Percentiles rank a stretch among this genome's conserved stretches.
These are phyloP conservation scores for Microcyclospora tardicrescens DNA, from an alignment of 2,329 filamentous ascomycete genomes.

Conservation along the genomic window DNA sequence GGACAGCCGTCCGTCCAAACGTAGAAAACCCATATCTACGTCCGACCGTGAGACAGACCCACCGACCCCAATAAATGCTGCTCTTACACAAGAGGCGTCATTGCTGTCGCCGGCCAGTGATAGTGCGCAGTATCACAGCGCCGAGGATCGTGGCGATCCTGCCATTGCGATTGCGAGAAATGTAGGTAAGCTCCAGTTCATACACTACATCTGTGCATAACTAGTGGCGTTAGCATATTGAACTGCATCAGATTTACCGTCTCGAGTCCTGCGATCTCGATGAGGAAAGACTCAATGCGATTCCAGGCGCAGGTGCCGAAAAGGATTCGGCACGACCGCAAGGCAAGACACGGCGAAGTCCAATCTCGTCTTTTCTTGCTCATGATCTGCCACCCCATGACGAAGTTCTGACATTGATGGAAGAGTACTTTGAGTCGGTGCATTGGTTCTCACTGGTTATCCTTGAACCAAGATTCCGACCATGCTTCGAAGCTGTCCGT, in stretches of 20 bases:
- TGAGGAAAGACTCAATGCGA: background rate
- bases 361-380: background rate
- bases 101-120: background rate
- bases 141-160: background rate
- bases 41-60: no score
- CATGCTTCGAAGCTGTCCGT: conserved; percentile 19
- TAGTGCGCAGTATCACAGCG: background rate
- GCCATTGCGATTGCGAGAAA: background rate
- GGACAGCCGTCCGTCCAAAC: no score
- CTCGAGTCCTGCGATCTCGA: background rate
- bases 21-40: no score
- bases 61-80: no score
- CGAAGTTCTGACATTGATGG: conserved; percentile 22
- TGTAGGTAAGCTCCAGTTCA: background rate
- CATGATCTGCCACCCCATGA: conserved; percentile 19
- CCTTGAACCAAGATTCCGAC: conserved; percentile 29
- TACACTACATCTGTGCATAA: background rate
- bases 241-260: background rate
- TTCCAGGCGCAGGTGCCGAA: background rate
- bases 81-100: background rate
- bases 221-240: no score
- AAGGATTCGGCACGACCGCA: background rate
- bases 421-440: conserved; percentile 30
- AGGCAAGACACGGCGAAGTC: background rate
- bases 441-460: conserved; percentile 35